Evolutionary conservation across 106 monocot species (phyloP).

Genomic region (Hemerocallis citrina): DNA sequence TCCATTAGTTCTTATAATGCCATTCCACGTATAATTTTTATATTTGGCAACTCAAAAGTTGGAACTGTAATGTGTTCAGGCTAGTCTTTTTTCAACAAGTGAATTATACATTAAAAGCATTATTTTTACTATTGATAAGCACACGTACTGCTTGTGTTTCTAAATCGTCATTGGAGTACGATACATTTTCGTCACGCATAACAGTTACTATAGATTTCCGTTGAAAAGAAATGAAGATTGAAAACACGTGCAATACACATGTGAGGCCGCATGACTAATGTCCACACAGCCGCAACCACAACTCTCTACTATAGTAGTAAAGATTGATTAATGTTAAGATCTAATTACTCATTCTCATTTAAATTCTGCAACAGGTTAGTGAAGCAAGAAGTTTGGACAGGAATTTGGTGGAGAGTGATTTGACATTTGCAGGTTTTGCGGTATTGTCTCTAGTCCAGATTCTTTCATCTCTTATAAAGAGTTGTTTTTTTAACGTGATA

Average conservation of each 20-base stretch:
- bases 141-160: too few species aligned
- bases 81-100: too few species aligned
- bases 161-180: not conserved
- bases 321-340: not conserved
- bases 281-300: too few species aligned
- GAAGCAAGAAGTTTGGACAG: slow-evolving; percentile 27
- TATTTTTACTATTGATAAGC: too few species aligned
- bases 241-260: not conserved
- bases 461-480: too few species aligned
- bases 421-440: slow-evolving; percentile 26
- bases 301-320: too few species aligned
- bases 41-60: too few species aligned
- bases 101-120: too few species aligned
- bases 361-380: slow-evolving; percentile 16
- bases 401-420: slow-evolving; percentile 20
- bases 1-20: too few species aligned
- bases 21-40: too few species aligned
- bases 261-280: too few species aligned
- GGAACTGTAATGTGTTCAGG: too few species aligned
- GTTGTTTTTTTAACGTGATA: not conserved
- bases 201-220: not conserved
- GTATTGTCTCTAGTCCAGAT: slow-evolving; percentile 1
- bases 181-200: not conserved
- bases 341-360: not conserved
- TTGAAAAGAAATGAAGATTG: not conserved